phyloP scores from a whole-genome alignment of 148 eudicot genomes.

The Camellia japonica region DNA sequence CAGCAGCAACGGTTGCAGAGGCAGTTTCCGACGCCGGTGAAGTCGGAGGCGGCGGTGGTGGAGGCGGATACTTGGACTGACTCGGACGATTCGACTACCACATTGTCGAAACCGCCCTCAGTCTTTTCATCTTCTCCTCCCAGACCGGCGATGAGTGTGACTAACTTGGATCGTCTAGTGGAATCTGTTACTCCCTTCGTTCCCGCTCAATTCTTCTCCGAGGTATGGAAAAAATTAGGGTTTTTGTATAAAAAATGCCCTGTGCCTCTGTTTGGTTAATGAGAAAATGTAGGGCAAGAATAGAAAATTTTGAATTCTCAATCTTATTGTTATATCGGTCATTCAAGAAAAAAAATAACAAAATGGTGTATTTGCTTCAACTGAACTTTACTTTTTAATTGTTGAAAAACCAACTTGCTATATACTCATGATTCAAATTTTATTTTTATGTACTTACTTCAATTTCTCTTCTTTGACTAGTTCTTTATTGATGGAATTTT shows the following conservation, averaged over 20 bases:
- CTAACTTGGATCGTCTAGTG: slow-evolving; percentile 46
- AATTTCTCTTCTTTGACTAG: background rate
- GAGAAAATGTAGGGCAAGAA: slow-evolving; percentile 12
- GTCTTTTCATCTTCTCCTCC: slow-evolving; percentile 17
- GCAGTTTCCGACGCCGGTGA: slow-evolving; percentile 13
- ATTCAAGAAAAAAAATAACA: background rate
- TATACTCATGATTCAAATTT: background rate
- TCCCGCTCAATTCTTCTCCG: slow-evolving; percentile 24
- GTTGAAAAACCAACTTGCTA: background rate
- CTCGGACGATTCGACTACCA: slow-evolving; percentile 22
- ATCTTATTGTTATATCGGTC: background rate
- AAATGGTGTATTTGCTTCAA: background rate
- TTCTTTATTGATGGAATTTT: slow-evolving; percentile 9
- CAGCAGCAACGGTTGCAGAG: slow-evolving; percentile 17
- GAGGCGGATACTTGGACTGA: slow-evolving; percentile 25
- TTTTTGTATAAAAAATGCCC: background rate
- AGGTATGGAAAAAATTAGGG: slow-evolving; percentile 25
- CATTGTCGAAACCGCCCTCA: slow-evolving; percentile 34
- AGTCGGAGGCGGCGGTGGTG: slow-evolving; percentile 15
- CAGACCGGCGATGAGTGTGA: slow-evolving; percentile 2
- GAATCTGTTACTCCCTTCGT: slow-evolving; percentile 42
- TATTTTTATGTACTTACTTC: background rate
- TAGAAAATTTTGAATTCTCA: background rate
- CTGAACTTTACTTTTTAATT: background rate
- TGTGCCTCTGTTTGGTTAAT: background rate